Evolutionary conservation across 805 yeast genomes (phyloP).

Genomic region (Wickerhamomyces bovis): DNA sequence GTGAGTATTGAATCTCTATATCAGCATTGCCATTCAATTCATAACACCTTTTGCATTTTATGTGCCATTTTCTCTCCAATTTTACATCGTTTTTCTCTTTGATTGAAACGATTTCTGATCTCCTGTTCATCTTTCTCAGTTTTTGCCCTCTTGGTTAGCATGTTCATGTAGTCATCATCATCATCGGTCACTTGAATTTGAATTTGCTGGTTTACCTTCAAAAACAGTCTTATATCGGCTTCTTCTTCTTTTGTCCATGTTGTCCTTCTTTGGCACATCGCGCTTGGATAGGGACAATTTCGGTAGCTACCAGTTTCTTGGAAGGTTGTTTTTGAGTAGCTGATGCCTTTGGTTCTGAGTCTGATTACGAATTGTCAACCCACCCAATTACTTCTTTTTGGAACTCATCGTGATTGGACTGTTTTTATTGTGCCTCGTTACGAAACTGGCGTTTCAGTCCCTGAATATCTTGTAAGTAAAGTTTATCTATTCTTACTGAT

Average conservation of each 20-base stretch:
- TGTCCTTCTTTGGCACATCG: neutral
- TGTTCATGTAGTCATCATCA: slow-evolving; percentile 25
- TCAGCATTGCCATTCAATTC: slow-evolving; percentile 32
- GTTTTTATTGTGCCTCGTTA: too few relatives aligned
- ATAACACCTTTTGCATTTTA: slow-evolving; percentile 37
- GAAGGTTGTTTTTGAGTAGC: neutral
- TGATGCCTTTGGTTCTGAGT: neutral
- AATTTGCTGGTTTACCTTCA: neutral
- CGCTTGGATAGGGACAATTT: slow-evolving; percentile 6
- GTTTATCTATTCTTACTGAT: too few relatives aligned
- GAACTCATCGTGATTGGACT: slow-evolving; percentile 2
- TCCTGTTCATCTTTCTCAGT: slow-evolving; percentile 12
- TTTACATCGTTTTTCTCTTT: slow-evolving; percentile 10
- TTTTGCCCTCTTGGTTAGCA: slow-evolving; percentile 17
- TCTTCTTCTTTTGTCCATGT: slow-evolving; percentile 5
- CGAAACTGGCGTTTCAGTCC: too few relatives aligned
- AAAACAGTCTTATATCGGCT: neutral
- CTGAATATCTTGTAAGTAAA: too few relatives aligned
- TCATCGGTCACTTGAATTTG: slow-evolving; percentile 13
- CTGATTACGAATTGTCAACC: slow-evolving; percentile 8
- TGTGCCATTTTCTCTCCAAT: slow-evolving; percentile 14
- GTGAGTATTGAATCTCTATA: slow-evolving; percentile 22
- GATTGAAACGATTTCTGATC: slow-evolving; percentile 18
- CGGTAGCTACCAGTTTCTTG: slow-evolving; percentile 6
- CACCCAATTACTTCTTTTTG: slow-evolving; percentile 16